Conservation (phyloP, 495 filamentous ascomycete genomes). For the Pseudoneurospora amorphoporcata region DNA sequence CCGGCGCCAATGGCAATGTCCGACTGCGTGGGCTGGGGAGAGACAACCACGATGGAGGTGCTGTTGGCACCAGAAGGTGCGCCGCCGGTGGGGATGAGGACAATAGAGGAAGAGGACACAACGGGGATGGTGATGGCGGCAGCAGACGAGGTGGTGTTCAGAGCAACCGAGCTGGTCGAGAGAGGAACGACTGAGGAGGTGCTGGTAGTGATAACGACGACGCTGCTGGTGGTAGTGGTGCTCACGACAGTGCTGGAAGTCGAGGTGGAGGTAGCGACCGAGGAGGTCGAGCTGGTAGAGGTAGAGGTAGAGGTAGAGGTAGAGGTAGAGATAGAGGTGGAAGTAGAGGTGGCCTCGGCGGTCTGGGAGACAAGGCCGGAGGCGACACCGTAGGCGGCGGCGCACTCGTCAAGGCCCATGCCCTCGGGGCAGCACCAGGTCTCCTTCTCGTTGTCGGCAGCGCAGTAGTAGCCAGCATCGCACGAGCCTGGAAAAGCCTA, state of each 20-base stretch:
- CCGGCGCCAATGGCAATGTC: constrained; percentile 12
- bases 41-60: neutral
- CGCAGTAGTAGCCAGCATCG: constrained; percentile 38
- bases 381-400: constrained; percentile 25
- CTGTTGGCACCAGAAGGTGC: neutral
- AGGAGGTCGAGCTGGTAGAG: constrained; percentile 5
- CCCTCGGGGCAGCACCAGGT: constrained; percentile 40
- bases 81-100: neutral
- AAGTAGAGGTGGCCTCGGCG: constrained; percentile 12
- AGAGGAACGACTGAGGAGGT: neutral
- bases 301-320: constrained; percentile 12
- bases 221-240: constrained; percentile 2
- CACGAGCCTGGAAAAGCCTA: constrained; percentile 29
- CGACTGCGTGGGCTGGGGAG: constrained; percentile 5
- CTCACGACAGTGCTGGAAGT: neutral
- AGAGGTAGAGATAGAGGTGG: constrained; percentile 5
- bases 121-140: neutral
- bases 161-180: constrained; percentile 1
- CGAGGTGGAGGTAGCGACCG: constrained; percentile 10
- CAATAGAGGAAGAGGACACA: neutral
- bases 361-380: constrained; percentile 30
- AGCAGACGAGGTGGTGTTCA: constrained; percentile 11
- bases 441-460: constrained; percentile 23
- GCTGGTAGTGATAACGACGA: neutral
- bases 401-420: constrained; percentile 32